Evolutionary conservation across 352 stramenopile genomes (phyloP), one percentile per base, ranked within the genome.

Genomic region (Elongisporangium anandrum): DNA sequence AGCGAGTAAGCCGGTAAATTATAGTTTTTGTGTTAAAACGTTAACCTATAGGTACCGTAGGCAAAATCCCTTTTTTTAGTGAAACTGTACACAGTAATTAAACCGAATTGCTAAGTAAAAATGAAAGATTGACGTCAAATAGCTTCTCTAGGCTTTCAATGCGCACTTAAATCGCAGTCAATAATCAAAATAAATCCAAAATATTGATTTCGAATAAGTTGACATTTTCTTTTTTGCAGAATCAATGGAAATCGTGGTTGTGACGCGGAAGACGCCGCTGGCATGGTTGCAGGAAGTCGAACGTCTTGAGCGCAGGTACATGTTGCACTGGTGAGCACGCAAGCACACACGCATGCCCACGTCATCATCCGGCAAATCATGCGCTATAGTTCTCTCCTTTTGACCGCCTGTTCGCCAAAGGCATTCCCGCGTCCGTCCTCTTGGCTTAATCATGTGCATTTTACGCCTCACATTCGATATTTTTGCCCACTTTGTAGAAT

Each of bases 311-410:
- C 61, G 54, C 20, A 63, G 58, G 60, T 57, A 56, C 12, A 56
- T 61, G 17, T 7, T 29, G 17, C 29, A 1, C 10, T 62, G 34
- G 57, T 57, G 60, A 26, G 64, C 64, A 50, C 56, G 50, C 21
- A 67, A 67, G 51, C 61, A 54, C 26, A 57, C 59, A 48, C 64
- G 61, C 50, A 50, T 67, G 50, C 39, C 61, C 17, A 34, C 58
- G 41, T 34, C 39, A 20, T 67, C 38, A 56, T 54, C 19, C 47
- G 41, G 20, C 49, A 67, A 59, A 45, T 45, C 34, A 45, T 17
- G 34, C 13, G 13, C 34, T 17, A 45, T 45, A 45, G 34, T 45
- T 45, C 34, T 16, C 34, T 45, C 34, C 34, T 45, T 45, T 45
- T 45, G 34, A 45, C 34, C 10, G 34, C 29, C 29, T 41, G 10